Percentiles rank a stretch among this genome's conserved stretches.
phyloP scores from a whole-genome alignment of 23 red algal genomes.

The Chondrus crispus region DNA sequence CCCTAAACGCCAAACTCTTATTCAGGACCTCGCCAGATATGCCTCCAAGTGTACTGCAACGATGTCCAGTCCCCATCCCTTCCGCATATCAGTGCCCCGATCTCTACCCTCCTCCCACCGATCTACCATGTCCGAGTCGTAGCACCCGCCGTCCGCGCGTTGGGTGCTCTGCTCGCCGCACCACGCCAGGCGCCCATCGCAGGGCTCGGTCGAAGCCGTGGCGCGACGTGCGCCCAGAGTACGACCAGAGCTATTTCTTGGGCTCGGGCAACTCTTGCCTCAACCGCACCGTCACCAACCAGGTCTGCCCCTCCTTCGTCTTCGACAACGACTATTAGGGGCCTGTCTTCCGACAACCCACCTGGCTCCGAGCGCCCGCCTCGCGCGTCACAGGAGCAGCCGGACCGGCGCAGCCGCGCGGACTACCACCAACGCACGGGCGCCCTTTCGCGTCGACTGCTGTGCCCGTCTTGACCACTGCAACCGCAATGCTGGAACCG shows the following conservation, averaged over 20 bases:
- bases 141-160: constrained; percentile 74
- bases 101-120: no score
- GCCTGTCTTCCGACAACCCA: constrained; percentile 73
- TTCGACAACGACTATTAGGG: constrained; percentile 98
- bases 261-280: constrained; percentile 90
- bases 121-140: no score
- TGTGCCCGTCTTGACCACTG: no score
- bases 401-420: no score
- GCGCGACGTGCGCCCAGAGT: constrained; percentile 73
- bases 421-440: no score
- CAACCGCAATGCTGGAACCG: no score
- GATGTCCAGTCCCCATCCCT: no score
- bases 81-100: no score
- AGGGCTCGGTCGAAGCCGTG: constrained; percentile 76
- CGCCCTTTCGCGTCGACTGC: no score
- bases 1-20: constrained; percentile 73
- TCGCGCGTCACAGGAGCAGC: no score
- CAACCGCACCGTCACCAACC: constrained; percentile 73
- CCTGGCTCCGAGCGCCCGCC: constrained; percentile 21
- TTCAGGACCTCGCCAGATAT: constrained; percentile 83
- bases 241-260: constrained; percentile 89
- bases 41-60: no score
- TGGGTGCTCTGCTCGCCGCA: constrained; percentile 94
- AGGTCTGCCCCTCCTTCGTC: constrained; percentile 84
- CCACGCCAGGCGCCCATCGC: constrained; percentile 94